phyloP scores from a whole-genome alignment of 768 basidiomycete species.

The Crucibulum laeve region DNA sequence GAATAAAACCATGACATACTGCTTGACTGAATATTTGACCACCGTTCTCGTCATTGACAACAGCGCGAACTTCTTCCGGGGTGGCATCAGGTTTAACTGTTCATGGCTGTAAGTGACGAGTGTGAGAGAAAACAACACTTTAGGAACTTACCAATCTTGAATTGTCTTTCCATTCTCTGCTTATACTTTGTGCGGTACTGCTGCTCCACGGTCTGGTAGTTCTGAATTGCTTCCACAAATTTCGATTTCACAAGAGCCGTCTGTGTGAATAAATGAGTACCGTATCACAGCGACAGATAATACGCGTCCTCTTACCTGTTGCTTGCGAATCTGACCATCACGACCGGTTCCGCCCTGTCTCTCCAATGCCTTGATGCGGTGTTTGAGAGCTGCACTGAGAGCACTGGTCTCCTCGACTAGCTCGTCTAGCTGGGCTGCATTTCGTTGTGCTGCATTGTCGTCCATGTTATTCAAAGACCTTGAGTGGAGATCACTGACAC shows the following conservation, averaged over 20 bases:
- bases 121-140: background rate
- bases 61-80: conserved; percentile 80
- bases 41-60: conserved; percentile 79
- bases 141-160: conserved; percentile 66
- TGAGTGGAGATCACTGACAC: conserved; percentile 70
- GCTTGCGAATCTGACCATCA: conserved; percentile 70
- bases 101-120: background rate
- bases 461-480: conserved; percentile 75
- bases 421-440: conserved; percentile 58
- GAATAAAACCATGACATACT: conserved; percentile 32
- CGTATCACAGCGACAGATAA: background rate
- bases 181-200: conserved; percentile 76
- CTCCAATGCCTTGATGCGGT: conserved; percentile 68
- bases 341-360: conserved; percentile 60
- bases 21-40: conserved; percentile 90
- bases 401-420: conserved; percentile 71
- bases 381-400: conserved; percentile 65
- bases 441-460: conserved; percentile 58
- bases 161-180: conserved; percentile 80
- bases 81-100: conserved; percentile 91
- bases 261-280: conserved; percentile 23
- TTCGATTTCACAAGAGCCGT: conserved; percentile 65
- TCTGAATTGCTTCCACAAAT: conserved; percentile 83
- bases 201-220: conserved; percentile 79
- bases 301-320: conserved; percentile 48